These are phyloP conservation scores for Claviceps spartinae DNA, from an alignment of 2,329 filamentous ascomycete species.

Conservation along the genomic window DNA sequence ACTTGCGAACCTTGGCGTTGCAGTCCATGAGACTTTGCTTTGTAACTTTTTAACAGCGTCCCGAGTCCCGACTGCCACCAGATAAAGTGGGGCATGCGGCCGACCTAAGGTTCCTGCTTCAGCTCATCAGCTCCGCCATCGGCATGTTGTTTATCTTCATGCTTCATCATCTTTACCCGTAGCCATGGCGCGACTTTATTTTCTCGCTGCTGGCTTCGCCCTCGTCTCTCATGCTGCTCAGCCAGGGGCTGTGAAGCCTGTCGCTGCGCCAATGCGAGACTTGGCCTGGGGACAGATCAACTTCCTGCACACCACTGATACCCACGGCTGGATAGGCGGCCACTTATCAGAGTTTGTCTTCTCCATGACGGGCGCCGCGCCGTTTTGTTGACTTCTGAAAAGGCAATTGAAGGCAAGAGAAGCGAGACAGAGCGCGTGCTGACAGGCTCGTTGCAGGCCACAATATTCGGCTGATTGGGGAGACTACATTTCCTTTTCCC, in stretches of 20 bases:
- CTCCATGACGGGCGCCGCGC: not conserved
- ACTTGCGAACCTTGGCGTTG: too few species aligned
- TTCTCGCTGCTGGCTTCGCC: slow-evolving; percentile 19
- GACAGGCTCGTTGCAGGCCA: slow-evolving; percentile 33
- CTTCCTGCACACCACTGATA: slow-evolving; percentile 93
- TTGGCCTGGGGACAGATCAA: slow-evolving; percentile 90
- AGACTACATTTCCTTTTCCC: slow-evolving; percentile 87
- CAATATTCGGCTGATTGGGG: slow-evolving; percentile 97
- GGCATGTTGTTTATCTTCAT: not conserved
- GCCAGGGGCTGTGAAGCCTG: slow-evolving; percentile 64
- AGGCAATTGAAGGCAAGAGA: too few species aligned
- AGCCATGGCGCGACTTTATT: slow-evolving; percentile 15
- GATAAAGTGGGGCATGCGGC: too few species aligned
- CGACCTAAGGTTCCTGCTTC: not conserved
- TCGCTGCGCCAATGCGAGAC: slow-evolving; percentile 68
- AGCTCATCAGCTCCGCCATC: not conserved
- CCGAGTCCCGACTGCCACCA: too few species aligned
- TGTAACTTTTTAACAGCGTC: too few species aligned
- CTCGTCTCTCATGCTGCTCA: slow-evolving; percentile 41
- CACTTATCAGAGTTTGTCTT: slow-evolving; percentile 70
- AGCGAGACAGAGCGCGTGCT: too few species aligned
- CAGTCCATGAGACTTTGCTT: too few species aligned
- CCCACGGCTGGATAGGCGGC: slow-evolving; percentile 89
- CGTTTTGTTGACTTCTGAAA: too few species aligned
- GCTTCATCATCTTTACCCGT: not conserved